Evolutionary conservation across 2,329 filamentous ascomycete genomes (phyloP).

Genomic region (Paraphaeosphaeria minitans): DNA sequence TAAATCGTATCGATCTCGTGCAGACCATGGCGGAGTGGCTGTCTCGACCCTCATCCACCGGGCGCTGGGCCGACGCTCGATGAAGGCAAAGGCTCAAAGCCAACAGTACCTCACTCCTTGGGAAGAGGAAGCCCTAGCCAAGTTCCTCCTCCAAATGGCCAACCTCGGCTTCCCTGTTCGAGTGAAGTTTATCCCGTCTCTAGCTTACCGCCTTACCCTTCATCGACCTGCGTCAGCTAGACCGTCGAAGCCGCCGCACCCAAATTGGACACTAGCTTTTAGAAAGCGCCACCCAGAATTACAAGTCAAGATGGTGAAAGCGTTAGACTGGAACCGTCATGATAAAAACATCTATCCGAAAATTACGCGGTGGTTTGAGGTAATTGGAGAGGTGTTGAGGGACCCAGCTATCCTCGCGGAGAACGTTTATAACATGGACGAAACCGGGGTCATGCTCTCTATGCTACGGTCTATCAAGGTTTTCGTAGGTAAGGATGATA

Average conservation of each 20-base stretch:
- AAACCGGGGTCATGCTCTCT: slow-evolving; percentile 12
- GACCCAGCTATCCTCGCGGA: slow-evolving; percentile 18
- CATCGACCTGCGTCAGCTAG: slow-evolving; percentile 10
- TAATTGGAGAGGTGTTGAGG: slow-evolving; percentile 2
- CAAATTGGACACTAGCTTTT: slow-evolving; percentile 16
- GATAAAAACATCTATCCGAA: slow-evolving; percentile 23
- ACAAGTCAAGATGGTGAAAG: slow-evolving; percentile 14
- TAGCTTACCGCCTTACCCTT: slow-evolving; percentile 13
- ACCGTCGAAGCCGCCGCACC: slow-evolving; percentile 12
- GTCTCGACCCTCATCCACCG: slow-evolving; percentile 30
- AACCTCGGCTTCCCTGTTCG: slow-evolving; percentile 22
- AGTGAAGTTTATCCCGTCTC: slow-evolving; percentile 24
- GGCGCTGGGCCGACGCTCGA: slow-evolving; percentile 29
- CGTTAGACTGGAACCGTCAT: slow-evolving; percentile 21
- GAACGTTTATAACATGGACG: slow-evolving; percentile 24
- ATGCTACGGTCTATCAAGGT: slow-evolving; percentile 3
- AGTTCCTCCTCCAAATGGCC: slow-evolving; percentile 23
- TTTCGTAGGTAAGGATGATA: background rate
- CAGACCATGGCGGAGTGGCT: slow-evolving; percentile 21
- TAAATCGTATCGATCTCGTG: slow-evolving; percentile 4
- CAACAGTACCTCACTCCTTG: slow-evolving; percentile 35
- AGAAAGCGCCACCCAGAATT: slow-evolving; percentile 17
- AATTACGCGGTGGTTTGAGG: slow-evolving; percentile 13
- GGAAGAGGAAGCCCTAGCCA: slow-evolving; percentile 35
- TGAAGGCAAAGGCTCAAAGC: slow-evolving; percentile 31